Conservation (phyloP, 352 stramenopile species). For the Globisporangium takayamanum region DNA sequence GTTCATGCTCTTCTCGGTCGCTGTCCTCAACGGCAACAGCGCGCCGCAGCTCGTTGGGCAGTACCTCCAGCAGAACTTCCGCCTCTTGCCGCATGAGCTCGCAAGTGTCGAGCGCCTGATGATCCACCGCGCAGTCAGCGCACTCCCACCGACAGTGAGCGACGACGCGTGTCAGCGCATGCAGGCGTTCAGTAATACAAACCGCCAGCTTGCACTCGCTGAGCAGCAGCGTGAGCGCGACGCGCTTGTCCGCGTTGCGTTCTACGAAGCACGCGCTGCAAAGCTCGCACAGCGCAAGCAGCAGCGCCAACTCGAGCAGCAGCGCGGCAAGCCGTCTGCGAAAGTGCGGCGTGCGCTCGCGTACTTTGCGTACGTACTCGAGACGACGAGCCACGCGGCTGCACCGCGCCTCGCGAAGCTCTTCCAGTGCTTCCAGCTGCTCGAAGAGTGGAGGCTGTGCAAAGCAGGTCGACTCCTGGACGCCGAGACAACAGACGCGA, state of each 20-base stretch:
- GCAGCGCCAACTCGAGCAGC: conserved; percentile 27
- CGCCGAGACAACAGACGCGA: conserved; percentile 44
- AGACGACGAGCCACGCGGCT: conserved; percentile 38
- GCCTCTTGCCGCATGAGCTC: conserved; percentile 26
- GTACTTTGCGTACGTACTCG: conserved; percentile 58
- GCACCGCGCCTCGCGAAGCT: conserved; percentile 47
- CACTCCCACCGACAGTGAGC: conserved; percentile 29
- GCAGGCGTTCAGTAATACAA: conserved; percentile 34
- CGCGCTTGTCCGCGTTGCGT: conserved; percentile 33
- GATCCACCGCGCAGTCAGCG: conserved; percentile 16
- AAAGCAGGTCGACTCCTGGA: conserved; percentile 61
- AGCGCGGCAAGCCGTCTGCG: conserved; percentile 24
- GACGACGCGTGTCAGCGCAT: conserved; percentile 48
- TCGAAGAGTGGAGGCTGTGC: conserved; percentile 74
- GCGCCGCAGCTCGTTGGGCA: conserved; percentile 56
- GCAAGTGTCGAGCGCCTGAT: conserved; percentile 19
- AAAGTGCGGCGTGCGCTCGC: conserved; percentile 50
- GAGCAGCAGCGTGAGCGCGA: conserved; percentile 52
- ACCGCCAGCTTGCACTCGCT: conserved; percentile 30
- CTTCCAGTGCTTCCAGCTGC: conserved; percentile 62
- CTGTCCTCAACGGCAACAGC: conserved; percentile 43
- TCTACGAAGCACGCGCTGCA: conserved; percentile 45
- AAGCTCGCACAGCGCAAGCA: conserved; percentile 38
- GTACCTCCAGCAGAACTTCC: conserved; percentile 74
- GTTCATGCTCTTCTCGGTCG: conserved; percentile 67